A percentile compares a stretch with the other conserved stretches of the same genome.
These are phyloP conservation scores for Warburgia ugandensis DNA, from an alignment of 164 flowering plant species.

Conservation along the genomic window DNA sequence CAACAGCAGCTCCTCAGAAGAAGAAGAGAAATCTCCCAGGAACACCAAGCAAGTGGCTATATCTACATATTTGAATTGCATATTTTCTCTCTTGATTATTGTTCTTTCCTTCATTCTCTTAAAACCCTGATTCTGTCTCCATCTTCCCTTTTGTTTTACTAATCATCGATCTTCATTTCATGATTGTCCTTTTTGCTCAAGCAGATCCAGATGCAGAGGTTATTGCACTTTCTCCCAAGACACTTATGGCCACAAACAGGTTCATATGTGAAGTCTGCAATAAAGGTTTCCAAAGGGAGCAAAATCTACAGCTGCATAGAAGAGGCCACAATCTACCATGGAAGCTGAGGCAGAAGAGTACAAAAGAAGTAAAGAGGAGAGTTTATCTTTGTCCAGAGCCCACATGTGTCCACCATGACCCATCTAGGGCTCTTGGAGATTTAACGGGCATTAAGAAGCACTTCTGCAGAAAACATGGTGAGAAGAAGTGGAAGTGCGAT, in stretches of 20 bases:
- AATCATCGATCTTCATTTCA: conserved; percentile 6
- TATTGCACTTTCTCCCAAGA: conserved; percentile 85
- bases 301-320: conserved; percentile 85
- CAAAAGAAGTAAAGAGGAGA: conserved; percentile 63
- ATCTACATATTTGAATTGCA: conserved; percentile 5
- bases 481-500: conserved; percentile 93
- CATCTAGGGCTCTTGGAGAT: conserved; percentile 85
- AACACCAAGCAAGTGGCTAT: conserved; percentile 67
- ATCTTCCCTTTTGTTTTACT: not conserved
- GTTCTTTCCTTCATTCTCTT: not conserved
- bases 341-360: conserved; percentile 83
- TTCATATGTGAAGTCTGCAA: conserved; percentile 95
- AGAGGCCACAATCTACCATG: conserved; percentile 95
- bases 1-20: conserved; percentile 35
- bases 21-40: conserved; percentile 75
- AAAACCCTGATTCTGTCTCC: not conserved
- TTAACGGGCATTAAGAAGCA: conserved; percentile 92
- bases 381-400: conserved; percentile 90
- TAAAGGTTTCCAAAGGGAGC: conserved; percentile 94
- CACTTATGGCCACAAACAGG: conserved; percentile 91
- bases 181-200: conserved; percentile 9
- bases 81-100: not conserved
- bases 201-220: conserved; percentile 92
- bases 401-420: conserved; percentile 86
- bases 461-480: conserved; percentile 85